phyloP scores from a whole-genome alignment of 495 filamentous ascomycete species.

The Entonaema liquescens region DNA sequence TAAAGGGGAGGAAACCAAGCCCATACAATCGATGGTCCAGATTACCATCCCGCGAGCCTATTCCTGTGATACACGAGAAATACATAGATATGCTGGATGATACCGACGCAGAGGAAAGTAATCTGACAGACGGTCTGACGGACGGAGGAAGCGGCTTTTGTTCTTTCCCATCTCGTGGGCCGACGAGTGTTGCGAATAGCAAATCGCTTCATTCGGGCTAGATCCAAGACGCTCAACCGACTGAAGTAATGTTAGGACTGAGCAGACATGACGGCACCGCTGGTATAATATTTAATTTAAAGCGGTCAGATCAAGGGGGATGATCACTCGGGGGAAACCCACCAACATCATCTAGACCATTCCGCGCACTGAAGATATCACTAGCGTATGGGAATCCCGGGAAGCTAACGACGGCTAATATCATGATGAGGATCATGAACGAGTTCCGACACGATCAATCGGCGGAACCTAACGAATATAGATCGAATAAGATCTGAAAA shows the following conservation, averaged over 20 bases:
- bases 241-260: not conserved
- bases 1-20: constrained; percentile 66
- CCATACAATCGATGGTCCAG: constrained; percentile 29
- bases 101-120: constrained; percentile 22
- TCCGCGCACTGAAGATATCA: not conserved
- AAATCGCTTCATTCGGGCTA: constrained; percentile 9
- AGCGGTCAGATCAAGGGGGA: not conserved
- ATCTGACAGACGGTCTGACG: constrained; percentile 24
- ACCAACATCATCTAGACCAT: not conserved
- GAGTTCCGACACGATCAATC: not conserved
- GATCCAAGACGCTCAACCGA: constrained; percentile 1
- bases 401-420: not conserved
- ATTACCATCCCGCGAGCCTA: constrained; percentile 42
- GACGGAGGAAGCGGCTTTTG: constrained; percentile 33
- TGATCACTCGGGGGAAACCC: not conserved
- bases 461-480: not conserved
- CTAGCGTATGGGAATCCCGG: not conserved
- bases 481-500: not conserved
- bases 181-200: constrained; percentile 12
- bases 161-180: constrained; percentile 21
- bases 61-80: constrained; percentile 24
- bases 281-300: not conserved
- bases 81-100: constrained; percentile 20
- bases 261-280: not conserved
- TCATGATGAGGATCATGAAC: not conserved